These are phyloP conservation scores for Darksidea phi DNA, from an alignment of 495 filamentous ascomycete genomes.

Conservation along the genomic window DNA sequence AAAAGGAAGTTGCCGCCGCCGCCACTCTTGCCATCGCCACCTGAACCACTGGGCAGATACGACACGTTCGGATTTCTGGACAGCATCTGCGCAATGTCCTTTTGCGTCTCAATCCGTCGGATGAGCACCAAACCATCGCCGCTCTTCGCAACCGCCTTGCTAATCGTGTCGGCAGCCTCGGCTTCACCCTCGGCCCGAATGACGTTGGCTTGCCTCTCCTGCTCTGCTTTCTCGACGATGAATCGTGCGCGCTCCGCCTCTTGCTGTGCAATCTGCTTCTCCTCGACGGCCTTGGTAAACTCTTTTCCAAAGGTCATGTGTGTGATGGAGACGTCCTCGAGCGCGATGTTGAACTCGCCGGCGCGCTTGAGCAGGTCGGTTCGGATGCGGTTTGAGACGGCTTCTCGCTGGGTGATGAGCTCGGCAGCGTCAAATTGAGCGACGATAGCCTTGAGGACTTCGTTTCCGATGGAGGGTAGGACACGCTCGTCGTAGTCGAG, in stretches of 20 bases:
- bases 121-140: slow-evolving; percentile 95
- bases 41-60: slow-evolving; percentile 82
- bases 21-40: slow-evolving; percentile 54
- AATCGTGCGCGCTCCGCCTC: slow-evolving; percentile 96
- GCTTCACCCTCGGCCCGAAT: slow-evolving; percentile 97
- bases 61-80: slow-evolving; percentile 92
- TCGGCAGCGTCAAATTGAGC: slow-evolving; percentile 99
- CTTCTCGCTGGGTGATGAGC: slow-evolving; percentile 98
- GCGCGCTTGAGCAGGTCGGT: slow-evolving; percentile 92
- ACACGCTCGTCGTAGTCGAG: slow-evolving; percentile 99
- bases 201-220: slow-evolving; percentile 97
- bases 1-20: slow-evolving; percentile 63
- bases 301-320: slow-evolving; percentile 99
- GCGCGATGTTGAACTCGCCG: slow-evolving; percentile 97
- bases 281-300: slow-evolving; percentile 97
- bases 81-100: slow-evolving; percentile 91
- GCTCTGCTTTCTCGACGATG: slow-evolving; percentile 98
- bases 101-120: slow-evolving; percentile 92
- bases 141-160: slow-evolving; percentile 84
- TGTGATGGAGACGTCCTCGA: slow-evolving; percentile 98
- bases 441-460: slow-evolving; percentile 99
- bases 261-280: slow-evolving; percentile 99
- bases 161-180: slow-evolving; percentile 92
- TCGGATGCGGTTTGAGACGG: slow-evolving; percentile 92
- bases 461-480: slow-evolving; percentile 98